phyloP scores from a whole-genome alignment of 192 early-diverging fungal species.

The Haplosporangium gracile region DNA sequence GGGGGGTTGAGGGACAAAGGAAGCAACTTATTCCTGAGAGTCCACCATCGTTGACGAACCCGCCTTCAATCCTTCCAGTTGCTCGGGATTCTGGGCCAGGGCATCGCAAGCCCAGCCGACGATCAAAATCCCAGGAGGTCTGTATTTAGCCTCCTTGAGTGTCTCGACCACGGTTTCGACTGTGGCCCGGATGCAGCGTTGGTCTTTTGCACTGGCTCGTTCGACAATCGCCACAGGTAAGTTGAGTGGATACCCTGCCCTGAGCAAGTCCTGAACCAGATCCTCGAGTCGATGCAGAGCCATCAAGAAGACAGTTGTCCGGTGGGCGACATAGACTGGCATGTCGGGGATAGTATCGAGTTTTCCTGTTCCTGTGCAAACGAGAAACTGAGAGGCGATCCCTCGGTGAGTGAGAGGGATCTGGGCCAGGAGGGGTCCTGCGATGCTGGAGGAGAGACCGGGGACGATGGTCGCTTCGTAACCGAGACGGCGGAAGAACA shows the following conservation, averaged over 20 bases:
- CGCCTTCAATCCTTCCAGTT: constrained; percentile 11
- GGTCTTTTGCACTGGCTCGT: constrained; percentile 79
- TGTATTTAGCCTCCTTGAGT: constrained; percentile 74
- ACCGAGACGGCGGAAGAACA: constrained; percentile 80
- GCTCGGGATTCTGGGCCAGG: constrained; percentile 21
- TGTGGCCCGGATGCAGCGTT: constrained; percentile 80
- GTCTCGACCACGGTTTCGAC: constrained; percentile 74
- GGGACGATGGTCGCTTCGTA: constrained; percentile 78
- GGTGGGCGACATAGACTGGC: constrained; percentile 71
- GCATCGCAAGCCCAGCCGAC: constrained; percentile 70
- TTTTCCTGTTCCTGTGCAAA: constrained; percentile 82
- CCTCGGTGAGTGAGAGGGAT: constrained; percentile 94
- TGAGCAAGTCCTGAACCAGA: constrained; percentile 69
- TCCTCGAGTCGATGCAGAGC: constrained; percentile 77
- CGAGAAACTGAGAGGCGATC: constrained; percentile 84
- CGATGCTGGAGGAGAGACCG: constrained; percentile 83
- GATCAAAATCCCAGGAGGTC: constrained; percentile 85
- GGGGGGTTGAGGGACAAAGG: background rate
- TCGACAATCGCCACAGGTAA: constrained; percentile 90
- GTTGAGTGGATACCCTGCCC: constrained; percentile 71
- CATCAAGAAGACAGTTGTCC: constrained; percentile 91
- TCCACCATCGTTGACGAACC: background rate
- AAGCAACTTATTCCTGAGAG: background rate
- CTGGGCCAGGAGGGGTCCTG: constrained; percentile 78
- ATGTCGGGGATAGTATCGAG: constrained; percentile 85